These are phyloP conservation scores for Populus deltoides DNA, from an alignment of 345 rosid species.

Conservation along the genomic window DNA sequence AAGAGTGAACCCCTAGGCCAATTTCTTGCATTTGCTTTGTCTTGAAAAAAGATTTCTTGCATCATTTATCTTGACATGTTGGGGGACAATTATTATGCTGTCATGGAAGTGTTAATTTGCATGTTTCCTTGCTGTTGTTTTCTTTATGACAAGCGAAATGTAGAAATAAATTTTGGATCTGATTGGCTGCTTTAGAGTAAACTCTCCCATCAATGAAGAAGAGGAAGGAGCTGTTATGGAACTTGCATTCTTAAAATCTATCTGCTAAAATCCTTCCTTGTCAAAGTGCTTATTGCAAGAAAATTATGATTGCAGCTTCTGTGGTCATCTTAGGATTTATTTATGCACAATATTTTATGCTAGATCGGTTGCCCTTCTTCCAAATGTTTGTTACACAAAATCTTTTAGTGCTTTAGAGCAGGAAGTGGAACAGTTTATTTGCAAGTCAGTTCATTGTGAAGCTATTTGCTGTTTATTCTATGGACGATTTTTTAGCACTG, in stretches of 20 bases:
- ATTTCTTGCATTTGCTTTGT: background rate
- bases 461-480: background rate
- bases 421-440: background rate
- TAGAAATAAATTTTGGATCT: background rate
- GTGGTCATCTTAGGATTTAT: background rate
- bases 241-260: background rate
- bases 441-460: too few relatives aligned
- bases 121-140: too few relatives aligned
- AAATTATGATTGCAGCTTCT: background rate
- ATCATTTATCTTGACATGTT: background rate
- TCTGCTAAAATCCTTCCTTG: background rate
- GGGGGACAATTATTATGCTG: background rate
- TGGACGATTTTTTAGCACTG: background rate
- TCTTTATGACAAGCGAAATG: background rate
- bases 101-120: background rate
- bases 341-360: background rate
- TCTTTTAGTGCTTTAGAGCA: background rate
- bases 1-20: background rate
- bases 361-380: background rate
- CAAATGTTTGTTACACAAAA: background rate
- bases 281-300: background rate
- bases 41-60: background rate
- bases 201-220: background rate
- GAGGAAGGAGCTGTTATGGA: background rate
- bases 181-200: background rate